Conservation (phyloP, 1,284 basidiomycete genomes). For the Boletus holoroseus region DNA sequence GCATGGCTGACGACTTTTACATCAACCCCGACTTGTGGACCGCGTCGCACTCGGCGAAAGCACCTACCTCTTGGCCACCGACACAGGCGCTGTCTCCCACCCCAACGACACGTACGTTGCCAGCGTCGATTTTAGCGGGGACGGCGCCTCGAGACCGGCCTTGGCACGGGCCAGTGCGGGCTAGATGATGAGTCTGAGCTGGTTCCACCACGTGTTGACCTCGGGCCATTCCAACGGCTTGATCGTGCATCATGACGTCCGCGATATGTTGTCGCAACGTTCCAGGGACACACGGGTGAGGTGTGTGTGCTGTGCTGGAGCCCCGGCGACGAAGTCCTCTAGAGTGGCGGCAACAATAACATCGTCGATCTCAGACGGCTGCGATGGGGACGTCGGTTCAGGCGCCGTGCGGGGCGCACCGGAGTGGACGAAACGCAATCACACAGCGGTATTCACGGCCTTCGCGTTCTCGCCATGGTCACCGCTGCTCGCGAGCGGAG, state of each 20-base stretch:
- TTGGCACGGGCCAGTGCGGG: slow-evolving; percentile 56
- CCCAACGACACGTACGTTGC: slow-evolving; percentile 73
- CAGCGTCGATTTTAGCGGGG: slow-evolving; percentile 80
- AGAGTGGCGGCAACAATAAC: slow-evolving; percentile 93
- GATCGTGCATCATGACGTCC: slow-evolving; percentile 92
- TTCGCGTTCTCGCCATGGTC: slow-evolving; percentile 98
- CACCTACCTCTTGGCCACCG: slow-evolving; percentile 92
- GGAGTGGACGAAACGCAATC: slow-evolving; percentile 90
- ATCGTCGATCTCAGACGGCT: slow-evolving; percentile 93
- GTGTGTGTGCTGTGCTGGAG: slow-evolving; percentile 85
- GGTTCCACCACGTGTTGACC: slow-evolving; percentile 80
- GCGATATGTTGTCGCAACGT: slow-evolving; percentile 83
- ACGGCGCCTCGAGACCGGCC: slow-evolving; percentile 82
- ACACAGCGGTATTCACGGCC: slow-evolving; percentile 93
- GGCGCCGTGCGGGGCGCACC: slow-evolving; percentile 56
- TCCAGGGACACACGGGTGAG: slow-evolving; percentile 85
- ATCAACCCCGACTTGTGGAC: slow-evolving; percentile 91
- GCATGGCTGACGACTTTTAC: slow-evolving; percentile 95
- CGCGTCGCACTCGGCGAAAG: slow-evolving; percentile 81
- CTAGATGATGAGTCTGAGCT: slow-evolving; percentile 79
- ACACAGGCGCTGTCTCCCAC: slow-evolving; percentile 76
- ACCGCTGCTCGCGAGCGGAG: slow-evolving; percentile 87
- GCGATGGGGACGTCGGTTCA: slow-evolving; percentile 61
- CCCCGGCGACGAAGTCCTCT: slow-evolving; percentile 79
- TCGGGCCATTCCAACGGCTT: slow-evolving; percentile 88